Percentiles rank a stretch among this genome's conserved stretches.
phyloP scores from a whole-genome alignment of 2,329 filamentous ascomycete species.

The Aspergillus sp. region DNA sequence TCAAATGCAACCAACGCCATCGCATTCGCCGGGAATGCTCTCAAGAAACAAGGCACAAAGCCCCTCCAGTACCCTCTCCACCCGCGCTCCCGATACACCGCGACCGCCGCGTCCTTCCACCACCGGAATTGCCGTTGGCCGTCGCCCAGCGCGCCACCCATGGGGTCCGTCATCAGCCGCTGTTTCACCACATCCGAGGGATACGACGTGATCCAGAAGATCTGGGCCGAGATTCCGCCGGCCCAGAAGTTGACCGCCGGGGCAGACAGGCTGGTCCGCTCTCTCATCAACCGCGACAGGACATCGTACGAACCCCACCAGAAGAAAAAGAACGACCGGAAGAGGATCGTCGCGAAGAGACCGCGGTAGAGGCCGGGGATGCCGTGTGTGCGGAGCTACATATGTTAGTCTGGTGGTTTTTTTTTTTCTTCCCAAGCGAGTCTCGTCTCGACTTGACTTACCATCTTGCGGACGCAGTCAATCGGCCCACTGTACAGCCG shows the following conservation, averaged over 20 bases:
- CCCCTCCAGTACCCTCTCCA: slow-evolving; percentile 85
- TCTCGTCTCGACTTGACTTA: slow-evolving; percentile 23
- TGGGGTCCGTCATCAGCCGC: slow-evolving; percentile 90
- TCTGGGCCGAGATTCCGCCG: slow-evolving; percentile 84
- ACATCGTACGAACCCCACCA: slow-evolving; percentile 98
- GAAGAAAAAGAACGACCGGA: slow-evolving; percentile 92
- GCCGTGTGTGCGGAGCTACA: slow-evolving; percentile 60
- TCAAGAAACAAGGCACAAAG: slow-evolving; percentile 87
- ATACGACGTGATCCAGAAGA: slow-evolving; percentile 93
- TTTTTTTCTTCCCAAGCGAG: not conserved
- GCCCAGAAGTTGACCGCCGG: slow-evolving; percentile 96
- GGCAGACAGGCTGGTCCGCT: slow-evolving; percentile 66
- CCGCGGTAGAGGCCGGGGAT: slow-evolving; percentile 81
- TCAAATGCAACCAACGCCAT: slow-evolving; percentile 93
- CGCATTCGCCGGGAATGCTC: slow-evolving; percentile 94
- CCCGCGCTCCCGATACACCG: slow-evolving; percentile 74
- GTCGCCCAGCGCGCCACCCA: slow-evolving; percentile 68
- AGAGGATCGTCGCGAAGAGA: slow-evolving; percentile 77
- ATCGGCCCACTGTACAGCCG: slow-evolving; percentile 82
- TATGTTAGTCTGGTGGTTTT: not conserved
- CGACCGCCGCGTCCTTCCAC: slow-evolving; percentile 77
- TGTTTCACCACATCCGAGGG: slow-evolving; percentile 94
- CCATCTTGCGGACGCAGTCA: slow-evolving; percentile 70
- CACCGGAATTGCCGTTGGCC: slow-evolving; percentile 65
- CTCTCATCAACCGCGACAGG: slow-evolving; percentile 65